Evolutionary conservation across 1,284 basidiomycete species (phyloP).

Genomic region (Kwoniella shivajii): DNA sequence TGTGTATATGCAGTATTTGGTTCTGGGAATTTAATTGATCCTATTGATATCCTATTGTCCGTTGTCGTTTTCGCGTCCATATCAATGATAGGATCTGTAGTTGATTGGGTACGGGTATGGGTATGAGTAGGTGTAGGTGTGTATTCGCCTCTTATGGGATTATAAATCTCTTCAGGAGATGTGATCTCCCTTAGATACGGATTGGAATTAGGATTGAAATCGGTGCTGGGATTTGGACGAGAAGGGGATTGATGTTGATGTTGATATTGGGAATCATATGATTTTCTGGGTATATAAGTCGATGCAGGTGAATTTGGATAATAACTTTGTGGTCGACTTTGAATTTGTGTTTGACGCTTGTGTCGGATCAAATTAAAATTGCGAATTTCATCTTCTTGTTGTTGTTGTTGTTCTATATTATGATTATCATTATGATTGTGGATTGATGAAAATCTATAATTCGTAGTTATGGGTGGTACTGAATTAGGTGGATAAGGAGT

Average conservation of each 20-base stretch:
- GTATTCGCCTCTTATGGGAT: not conserved
- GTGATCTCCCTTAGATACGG: too few species aligned
- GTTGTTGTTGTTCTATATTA: too few species aligned
- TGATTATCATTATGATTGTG: too few species aligned
- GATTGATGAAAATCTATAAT: too few species aligned
- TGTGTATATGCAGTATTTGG: not conserved
- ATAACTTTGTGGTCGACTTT: not conserved
- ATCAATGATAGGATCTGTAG: not conserved
- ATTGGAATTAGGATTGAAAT: not conserved
- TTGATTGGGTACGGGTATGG: not conserved
- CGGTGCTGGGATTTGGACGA: not conserved
- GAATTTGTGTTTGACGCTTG: not conserved
- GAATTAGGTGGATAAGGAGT: too few species aligned
- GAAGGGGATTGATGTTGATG: not conserved
- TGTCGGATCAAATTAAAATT: too few species aligned
- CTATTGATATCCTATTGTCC: too few species aligned
- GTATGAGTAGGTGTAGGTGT: not conserved
- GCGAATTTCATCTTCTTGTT: too few species aligned
- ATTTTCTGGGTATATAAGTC: not conserved
- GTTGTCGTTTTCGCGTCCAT: too few species aligned
- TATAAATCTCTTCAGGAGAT: too few species aligned
- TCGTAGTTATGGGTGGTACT: too few species aligned
- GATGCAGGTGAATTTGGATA: not conserved
- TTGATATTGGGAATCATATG: not conserved
- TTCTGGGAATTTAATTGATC: constrained; percentile 5